phyloP scores from a whole-genome alignment of 2,329 filamentous ascomycete species.

The Samsoniella hepiali region DNA sequence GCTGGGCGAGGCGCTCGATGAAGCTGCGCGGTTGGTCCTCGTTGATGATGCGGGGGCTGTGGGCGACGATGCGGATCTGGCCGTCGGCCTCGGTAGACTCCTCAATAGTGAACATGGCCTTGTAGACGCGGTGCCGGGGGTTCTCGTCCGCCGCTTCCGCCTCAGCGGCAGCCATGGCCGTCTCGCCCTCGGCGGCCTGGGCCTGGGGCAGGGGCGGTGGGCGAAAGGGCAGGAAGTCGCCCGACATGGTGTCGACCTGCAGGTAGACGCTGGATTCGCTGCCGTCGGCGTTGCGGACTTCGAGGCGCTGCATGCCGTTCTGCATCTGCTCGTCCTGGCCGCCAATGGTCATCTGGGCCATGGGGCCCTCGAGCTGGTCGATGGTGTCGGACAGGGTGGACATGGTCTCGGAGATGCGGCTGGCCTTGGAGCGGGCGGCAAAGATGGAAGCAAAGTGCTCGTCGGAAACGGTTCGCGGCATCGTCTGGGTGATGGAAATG shows the following conservation, averaged over 20 bases:
- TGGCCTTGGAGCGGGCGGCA: slow-evolving; percentile 49
- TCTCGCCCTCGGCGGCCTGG: slow-evolving; percentile 36
- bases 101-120: slow-evolving; percentile 64
- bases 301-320: slow-evolving; percentile 49
- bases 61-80: slow-evolving; percentile 57
- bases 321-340: slow-evolving; percentile 40
- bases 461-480: slow-evolving; percentile 68
- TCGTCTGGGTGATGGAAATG: slow-evolving; percentile 79
- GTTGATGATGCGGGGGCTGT: slow-evolving; percentile 56
- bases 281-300: slow-evolving; percentile 55
- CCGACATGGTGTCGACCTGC: slow-evolving; percentile 65
- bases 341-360: slow-evolving; percentile 50
- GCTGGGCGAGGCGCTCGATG: slow-evolving; percentile 65
- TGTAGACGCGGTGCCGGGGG: slow-evolving; percentile 56
- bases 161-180: slow-evolving; percentile 35
- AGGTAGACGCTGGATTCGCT: slow-evolving; percentile 58
- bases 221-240: slow-evolving; percentile 74
- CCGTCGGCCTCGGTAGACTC: slow-evolving; percentile 60
- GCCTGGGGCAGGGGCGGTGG: slow-evolving; percentile 78
- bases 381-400: slow-evolving; percentile 62
- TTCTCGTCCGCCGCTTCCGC: slow-evolving; percentile 35
- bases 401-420: slow-evolving; percentile 60
- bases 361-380: slow-evolving; percentile 56
- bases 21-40: slow-evolving; percentile 54
- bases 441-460: slow-evolving; percentile 86